Evolutionary conservation across 2,329 filamentous ascomycete genomes (phyloP), one percentile per base, ranked within the genome.

Genomic region (Metarhizium humberi): DNA sequence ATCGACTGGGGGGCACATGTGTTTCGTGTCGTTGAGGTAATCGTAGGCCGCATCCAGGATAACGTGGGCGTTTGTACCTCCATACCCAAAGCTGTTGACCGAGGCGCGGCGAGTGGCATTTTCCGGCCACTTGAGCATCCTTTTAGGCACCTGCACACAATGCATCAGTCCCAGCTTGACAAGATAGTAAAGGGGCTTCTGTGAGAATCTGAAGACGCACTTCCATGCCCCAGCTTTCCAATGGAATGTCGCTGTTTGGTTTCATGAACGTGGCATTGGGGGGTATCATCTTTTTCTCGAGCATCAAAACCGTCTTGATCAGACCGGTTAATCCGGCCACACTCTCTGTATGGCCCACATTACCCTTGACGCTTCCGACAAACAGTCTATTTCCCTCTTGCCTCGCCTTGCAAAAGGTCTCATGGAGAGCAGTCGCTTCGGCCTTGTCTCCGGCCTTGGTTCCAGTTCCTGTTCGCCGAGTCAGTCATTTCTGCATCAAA

Each of bases 331-430:
- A 73, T n/a, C 78, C 77, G 2, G 74, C 76, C 0, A 75, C 75
- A 3, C 72, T 76, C 58, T 81, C 78, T 6, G 77, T 55, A 61
- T 81, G 79, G 10, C 78, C 78, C 36, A 79, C 71, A 53, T 78
- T 79, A 5, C 76, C 73, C 57, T 79, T 79, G 3, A 78, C 72
- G 0, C 75, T 78, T 8, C 76, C 77, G 13, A 78, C 70, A 51
- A 71, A 75, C 8, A 77, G 60, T 4, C 74, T 75, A 47, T 25
- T 25, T 25, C 25, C 25, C 25, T 69, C 65, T n/a, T 71, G 66
- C n/a, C 67, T 63, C 25, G 71, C 69, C 10, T 74, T 69, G 4
- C 69, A 79, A 73, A 0, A 77, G 38, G 25, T 25, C 25, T 25
- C 25, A 25, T 4, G 25, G 25, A 25, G 25, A 25, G 25, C 25